Evolutionary conservation across 1,139 yeast genomes (phyloP), one percentile per base, ranked within the genome.

Genomic region (Yamadazyma dendronema): DNA sequence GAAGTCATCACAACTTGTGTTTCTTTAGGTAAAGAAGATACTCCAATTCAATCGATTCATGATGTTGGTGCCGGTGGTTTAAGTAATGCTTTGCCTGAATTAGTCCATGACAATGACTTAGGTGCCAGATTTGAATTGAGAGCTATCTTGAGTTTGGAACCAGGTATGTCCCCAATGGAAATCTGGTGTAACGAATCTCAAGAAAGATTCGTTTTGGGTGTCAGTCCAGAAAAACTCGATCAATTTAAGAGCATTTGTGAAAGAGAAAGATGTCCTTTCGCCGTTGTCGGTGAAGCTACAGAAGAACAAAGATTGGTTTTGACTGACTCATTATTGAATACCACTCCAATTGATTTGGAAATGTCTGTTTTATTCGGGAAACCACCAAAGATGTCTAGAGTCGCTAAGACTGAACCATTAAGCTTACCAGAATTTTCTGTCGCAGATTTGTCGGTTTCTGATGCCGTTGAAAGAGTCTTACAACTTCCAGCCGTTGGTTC

Each of bases 131-230:
- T 94, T 49, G 97, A 94, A 61, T 76, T 94, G 46, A 82, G 99
- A 65, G 86, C 90, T 40, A 84, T 94, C 40, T 79, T 95, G 40
- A 83, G 90, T 27, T 77, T 89, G 48, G 99, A 94, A 62, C 96
- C 96, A 34, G 96, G 97, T 40, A 89, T 94, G 97, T 90, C 97
- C 8, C 97, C 99, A 38, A 87, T 92, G 96, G 98, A 94, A 68
- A 89, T 94, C 50, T 94, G 99, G 99, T 94, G 99, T 77, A 90
- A 95, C 55, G 99, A 94, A 66, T 94, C 98, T 4, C 99, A 94
- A 67, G 99, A 94, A 64, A 81, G 99, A 62, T 94, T 90, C 56
- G 98, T 94, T 21, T 65, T 94, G 55, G 98, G 96, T 47, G 95
- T 92, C 45, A 77, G 90, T 10, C 89, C 88, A 38, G 82, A 81